Evolutionary conservation across 352 stramenopile genomes (phyloP).

Genomic region (Phytophthora aleatoria): DNA sequence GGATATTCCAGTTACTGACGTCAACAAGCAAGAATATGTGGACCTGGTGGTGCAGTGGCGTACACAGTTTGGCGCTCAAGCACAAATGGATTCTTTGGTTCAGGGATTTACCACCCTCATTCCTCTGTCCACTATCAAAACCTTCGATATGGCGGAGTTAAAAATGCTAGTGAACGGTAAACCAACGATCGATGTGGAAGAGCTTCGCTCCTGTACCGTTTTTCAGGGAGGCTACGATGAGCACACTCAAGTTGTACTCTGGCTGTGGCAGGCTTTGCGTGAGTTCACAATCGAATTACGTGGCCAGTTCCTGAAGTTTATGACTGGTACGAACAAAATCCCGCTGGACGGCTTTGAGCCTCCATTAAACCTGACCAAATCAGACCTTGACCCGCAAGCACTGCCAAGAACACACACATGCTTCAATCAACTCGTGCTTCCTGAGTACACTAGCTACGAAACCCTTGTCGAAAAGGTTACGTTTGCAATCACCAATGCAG

Average conservation of each 20-base stretch:
- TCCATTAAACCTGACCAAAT: conserved; percentile 86
- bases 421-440: conserved; percentile 90
- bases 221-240: conserved; percentile 87
- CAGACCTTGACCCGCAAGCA: conserved; percentile 67
- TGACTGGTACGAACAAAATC: conserved; percentile 84
- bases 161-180: conserved; percentile 58
- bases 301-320: conserved; percentile 82
- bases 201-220: conserved; percentile 74
- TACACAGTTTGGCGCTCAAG: conserved; percentile 53
- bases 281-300: conserved; percentile 64
- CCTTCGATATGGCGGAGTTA: conserved; percentile 53
- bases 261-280: conserved; percentile 85
- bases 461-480: conserved; percentile 72
- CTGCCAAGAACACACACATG: conserved; percentile 84
- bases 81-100: conserved; percentile 63
- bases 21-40: conserved; percentile 84
- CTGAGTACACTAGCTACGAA: conserved; percentile 74
- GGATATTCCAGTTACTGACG: conserved; percentile 67
- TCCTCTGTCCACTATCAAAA: conserved; percentile 42
- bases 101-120: conserved; percentile 63
- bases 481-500: conserved; percentile 79
- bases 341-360: conserved; percentile 87
- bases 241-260: conserved; percentile 76
- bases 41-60: conserved; percentile 66
- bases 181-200: conserved; percentile 83